Evolutionary conservation across 116 monocot genomes (phyloP), one percentile per base, ranked within the genome.

Genomic region (Phalaenopsis hybrid): DNA sequence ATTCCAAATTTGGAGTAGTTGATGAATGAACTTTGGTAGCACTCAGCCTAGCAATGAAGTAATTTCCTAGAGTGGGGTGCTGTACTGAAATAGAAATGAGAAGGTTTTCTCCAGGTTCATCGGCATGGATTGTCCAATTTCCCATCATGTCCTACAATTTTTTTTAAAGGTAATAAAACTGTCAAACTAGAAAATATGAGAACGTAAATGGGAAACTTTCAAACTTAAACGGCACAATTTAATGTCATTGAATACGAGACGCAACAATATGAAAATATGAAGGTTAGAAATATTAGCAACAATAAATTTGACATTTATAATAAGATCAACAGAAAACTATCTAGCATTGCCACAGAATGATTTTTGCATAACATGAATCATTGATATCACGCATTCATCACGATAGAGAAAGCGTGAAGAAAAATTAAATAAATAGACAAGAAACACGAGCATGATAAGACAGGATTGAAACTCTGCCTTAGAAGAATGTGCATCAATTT

Each of bases 71-170:
- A 46, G 89, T 87, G 49, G 94, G 94, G 81, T 98, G 98, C 31
- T 95, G 88, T 61, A 93, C 92, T 76, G 93, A 93, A 61, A 98
- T 93, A 17, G 79, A 79, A 79, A 98, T 75, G 51, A 50, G 92
- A 57, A 98, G 88, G 34, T 85, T 85, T 31, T 92, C 90, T 34
- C 90, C 91, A 44, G 98, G 98, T 34, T 70, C 81, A 34, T 86
- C 85, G 21, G 89, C 86, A 85, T 69, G 85, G 8, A 98, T 88
- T 57, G 74, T 88, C 95, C 98, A 98, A 82, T 86, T 93, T 80
- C 95, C 98, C 55, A 89, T 78, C 98, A 98, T 98, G 86, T 98
- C 98, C 98, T 95, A 81, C 73, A 81, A 37, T 67, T 76, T 57
- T 50, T 81, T 74, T 49, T 4, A 1, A 77, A 41, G 9, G 51